Conservation (phyloP, 2,329 filamentous ascomycete genomes). For the Epichloe typhina region DNA sequence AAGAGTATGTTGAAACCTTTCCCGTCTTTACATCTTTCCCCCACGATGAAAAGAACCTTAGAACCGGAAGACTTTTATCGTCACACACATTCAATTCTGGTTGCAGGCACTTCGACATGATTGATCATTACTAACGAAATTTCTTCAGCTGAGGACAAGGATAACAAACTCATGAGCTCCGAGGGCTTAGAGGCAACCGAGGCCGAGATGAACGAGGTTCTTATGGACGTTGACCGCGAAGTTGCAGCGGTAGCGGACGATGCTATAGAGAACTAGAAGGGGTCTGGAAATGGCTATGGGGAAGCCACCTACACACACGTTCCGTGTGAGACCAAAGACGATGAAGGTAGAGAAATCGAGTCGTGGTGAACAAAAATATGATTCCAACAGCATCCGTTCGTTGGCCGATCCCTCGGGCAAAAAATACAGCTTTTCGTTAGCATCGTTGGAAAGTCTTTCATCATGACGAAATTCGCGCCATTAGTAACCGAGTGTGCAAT, state of each 20-base stretch:
- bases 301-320: no score
- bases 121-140: background rate
- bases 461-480: no score
- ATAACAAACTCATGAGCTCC: constrained; percentile 54
- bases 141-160: constrained; percentile 48
- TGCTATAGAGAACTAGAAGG: constrained; percentile 6
- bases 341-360: no score
- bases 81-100: no score
- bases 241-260: constrained; percentile 14
- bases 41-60: background rate
- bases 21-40: background rate
- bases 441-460: no score
- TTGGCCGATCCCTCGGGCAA: no score
- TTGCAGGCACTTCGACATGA: background rate
- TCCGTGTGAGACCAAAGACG: no score
- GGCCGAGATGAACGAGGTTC: constrained; percentile 43
- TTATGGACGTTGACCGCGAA: constrained; percentile 30
- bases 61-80: background rate
- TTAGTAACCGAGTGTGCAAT: no score
- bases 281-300: no score
- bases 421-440: no score
- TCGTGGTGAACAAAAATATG: no score
- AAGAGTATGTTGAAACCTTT: constrained; percentile 39
- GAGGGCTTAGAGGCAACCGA: constrained; percentile 52
- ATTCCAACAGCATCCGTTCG: no score